A percentile compares a stretch with the other conserved stretches of the same genome.
phyloP scores from a whole-genome alignment of 495 filamentous ascomycete genomes.

The Terfezia boudieri region DNA sequence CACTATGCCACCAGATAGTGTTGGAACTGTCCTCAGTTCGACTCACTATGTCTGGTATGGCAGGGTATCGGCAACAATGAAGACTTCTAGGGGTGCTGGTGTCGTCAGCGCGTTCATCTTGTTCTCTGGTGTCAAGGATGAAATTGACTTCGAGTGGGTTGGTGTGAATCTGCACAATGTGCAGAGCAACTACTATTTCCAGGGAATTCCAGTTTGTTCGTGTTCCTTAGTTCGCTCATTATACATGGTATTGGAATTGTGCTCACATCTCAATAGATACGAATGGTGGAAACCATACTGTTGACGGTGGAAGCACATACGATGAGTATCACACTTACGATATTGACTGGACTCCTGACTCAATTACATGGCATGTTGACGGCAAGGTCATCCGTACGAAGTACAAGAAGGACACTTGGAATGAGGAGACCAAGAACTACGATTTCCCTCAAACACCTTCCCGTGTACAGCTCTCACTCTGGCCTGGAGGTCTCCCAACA shows the following conservation, averaged over 20 bases:
- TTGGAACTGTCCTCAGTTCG: slow-evolving; percentile 70
- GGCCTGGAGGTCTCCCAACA: slow-evolving; percentile 65
- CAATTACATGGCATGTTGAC: slow-evolving; percentile 68
- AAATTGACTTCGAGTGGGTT: slow-evolving; percentile 93
- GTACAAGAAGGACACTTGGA: slow-evolving; percentile 58
- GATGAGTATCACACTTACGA: slow-evolving; percentile 72
- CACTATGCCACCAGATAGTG: slow-evolving; percentile 64
- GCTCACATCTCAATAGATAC: slow-evolving; percentile 30
- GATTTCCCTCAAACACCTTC: slow-evolving; percentile 80
- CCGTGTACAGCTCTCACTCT: slow-evolving; percentile 86
- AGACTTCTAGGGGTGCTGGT: slow-evolving; percentile 62
- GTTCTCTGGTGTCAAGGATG: slow-evolving; percentile 83
- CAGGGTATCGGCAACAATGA: slow-evolving; percentile 65
- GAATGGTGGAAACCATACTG: slow-evolving; percentile 47
- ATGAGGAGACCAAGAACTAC: slow-evolving; percentile 59
- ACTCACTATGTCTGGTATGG: slow-evolving; percentile 95
- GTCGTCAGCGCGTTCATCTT: slow-evolving; percentile 94
- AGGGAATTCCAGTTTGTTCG: slow-evolving; percentile 83
- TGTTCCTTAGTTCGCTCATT: slow-evolving; percentile 4
- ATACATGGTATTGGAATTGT: neutral
- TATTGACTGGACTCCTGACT: slow-evolving; percentile 76
- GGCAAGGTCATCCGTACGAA: slow-evolving; percentile 50
- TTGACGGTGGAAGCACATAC: slow-evolving; percentile 42
- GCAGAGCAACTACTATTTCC: slow-evolving; percentile 94
- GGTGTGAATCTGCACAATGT: slow-evolving; percentile 52